These are phyloP conservation scores for Lactifluus rugatus DNA, from an alignment of 768 basidiomycete species.

Conservation along the genomic window DNA sequence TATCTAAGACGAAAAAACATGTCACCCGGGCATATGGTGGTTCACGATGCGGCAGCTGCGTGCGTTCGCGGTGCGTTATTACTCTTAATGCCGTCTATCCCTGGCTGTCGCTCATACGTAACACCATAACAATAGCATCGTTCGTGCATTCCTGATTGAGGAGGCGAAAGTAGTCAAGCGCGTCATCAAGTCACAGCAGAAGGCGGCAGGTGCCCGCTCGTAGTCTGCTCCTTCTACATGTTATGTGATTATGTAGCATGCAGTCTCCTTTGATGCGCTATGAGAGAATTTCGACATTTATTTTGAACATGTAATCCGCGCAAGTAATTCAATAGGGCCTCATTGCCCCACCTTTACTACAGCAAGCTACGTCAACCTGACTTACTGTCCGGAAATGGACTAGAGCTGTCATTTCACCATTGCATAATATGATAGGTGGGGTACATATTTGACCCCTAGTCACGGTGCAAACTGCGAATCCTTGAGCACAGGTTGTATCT, in stretches of 20 bases:
- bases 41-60: constrained; percentile 92
- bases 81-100: background rate
- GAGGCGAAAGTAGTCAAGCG: constrained; percentile 99
- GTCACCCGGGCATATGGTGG: constrained; percentile 96
- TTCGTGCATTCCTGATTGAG: constrained; percentile 97
- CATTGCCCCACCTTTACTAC: background rate
- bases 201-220: constrained; percentile 22
- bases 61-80: constrained; percentile 72
- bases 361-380: background rate
- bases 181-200: constrained; percentile 90
- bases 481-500: too few relatives aligned
- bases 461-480: background rate
- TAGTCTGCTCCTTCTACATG: background rate
- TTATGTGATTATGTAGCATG: background rate
- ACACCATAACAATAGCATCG: constrained; percentile 54
- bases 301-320: background rate
- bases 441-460: background rate
- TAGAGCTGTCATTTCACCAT: background rate
- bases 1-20: constrained; percentile 96
- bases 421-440: background rate
- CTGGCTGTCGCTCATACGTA: background rate
- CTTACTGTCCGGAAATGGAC: background rate
- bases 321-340: background rate
- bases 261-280: too few relatives aligned
- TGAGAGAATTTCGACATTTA: background rate